Percentiles rank a stretch among this genome's conserved stretches.
These are phyloP conservation scores for Leishmania braziliensis DNA, from an alignment of 208 protist genomes.

Conservation along the genomic window DNA sequence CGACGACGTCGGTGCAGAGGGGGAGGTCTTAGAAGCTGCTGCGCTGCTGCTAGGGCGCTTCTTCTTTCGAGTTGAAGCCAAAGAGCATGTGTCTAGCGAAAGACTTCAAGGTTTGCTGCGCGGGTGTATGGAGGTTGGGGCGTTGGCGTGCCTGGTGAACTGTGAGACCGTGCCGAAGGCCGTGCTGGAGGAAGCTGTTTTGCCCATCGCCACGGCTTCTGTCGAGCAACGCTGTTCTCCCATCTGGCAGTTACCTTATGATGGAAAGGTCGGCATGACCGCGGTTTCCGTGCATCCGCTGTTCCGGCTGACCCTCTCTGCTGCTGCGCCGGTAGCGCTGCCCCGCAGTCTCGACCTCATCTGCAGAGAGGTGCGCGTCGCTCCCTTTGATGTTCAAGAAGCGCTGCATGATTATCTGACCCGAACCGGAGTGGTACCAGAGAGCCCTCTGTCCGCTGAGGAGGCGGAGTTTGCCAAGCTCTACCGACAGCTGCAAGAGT, in stretches of 20 bases:
- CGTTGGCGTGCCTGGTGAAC: slow-evolving; percentile 63
- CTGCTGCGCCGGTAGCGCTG: background rate
- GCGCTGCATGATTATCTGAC: slow-evolving; percentile 49
- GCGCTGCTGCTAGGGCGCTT: slow-evolving; percentile 58
- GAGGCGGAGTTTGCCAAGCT: slow-evolving; percentile 54
- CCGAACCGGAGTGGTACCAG: slow-evolving; percentile 13
- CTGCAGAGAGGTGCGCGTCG: slow-evolving; percentile 21
- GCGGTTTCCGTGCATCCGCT: slow-evolving; percentile 27
- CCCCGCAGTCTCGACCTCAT: slow-evolving; percentile 15
- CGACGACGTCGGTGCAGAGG: slow-evolving; percentile 14
- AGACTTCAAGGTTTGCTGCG: slow-evolving; percentile 49
- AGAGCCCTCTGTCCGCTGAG: slow-evolving; percentile 16
- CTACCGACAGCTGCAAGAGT: slow-evolving; percentile 59
- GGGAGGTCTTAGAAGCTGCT: slow-evolving; percentile 25
- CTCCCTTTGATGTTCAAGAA: slow-evolving; percentile 33
- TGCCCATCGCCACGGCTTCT: slow-evolving; percentile 18
- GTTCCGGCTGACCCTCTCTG: slow-evolving; percentile 22
- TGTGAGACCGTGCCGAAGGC: slow-evolving; percentile 39
- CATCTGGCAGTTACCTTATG: slow-evolving; percentile 24
- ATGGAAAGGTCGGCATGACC: background rate
- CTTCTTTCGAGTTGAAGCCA: slow-evolving; percentile 62
- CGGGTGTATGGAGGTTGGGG: slow-evolving; percentile 63
- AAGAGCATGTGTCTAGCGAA: slow-evolving; percentile 35
- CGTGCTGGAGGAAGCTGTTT: slow-evolving; percentile 16
- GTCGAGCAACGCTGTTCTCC: slow-evolving; percentile 11